Base-by-base conservation (phyloP, 257 asterid genomes). In the Fraxinus excelsior region DNA sequence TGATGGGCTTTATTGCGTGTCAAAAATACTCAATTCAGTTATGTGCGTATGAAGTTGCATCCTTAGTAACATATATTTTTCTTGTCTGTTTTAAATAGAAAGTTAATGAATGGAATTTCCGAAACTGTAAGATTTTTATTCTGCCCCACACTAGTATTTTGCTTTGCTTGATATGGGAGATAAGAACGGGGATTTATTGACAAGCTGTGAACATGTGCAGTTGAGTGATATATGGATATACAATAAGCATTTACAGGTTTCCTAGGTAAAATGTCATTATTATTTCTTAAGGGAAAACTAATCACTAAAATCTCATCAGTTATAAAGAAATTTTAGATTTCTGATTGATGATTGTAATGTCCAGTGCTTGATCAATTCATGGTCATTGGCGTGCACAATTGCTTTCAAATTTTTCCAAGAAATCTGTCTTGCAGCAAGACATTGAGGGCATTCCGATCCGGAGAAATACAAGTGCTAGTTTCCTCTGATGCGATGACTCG, bases 401-500 rank as follows among this genome's bases (percentile, higher is more conserved):
- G 71, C 26, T 40, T 53, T 40, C 68, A 77, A 21, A 75, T n/a
- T 56, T n/a, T 38, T 69, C 44, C 42, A 19, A 40, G 67, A 42
- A 74, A 28, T 76, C 13, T 86, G 23, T 83, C 10, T 16, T 81
- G 68, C 93, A 92, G 98, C 85, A 89, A 89, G 84, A 91, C 94
- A 26, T 71, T 94, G 81, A 92, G 81, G 84, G 91, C 93, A 76
- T 94, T 92, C 78, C 88, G 96, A 60, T 81, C 85, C 6, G 98
- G 98, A 81, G 81, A 88, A 78, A 80, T 84, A 32, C 87, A 88
- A 80, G 96, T 94, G 37, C 94, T 94, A 44, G 86, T 94, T 74
- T 91, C 97, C 21, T 92, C 98, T 68, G 97, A 94, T 85, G 94
- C 93, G 66, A 91, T 92, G 94, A 86, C 97, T 70, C 96, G 97